These are phyloP conservation scores for Ramularia collo-cygni DNA, from an alignment of 2,329 filamentous ascomycete species.

Conservation along the genomic window DNA sequence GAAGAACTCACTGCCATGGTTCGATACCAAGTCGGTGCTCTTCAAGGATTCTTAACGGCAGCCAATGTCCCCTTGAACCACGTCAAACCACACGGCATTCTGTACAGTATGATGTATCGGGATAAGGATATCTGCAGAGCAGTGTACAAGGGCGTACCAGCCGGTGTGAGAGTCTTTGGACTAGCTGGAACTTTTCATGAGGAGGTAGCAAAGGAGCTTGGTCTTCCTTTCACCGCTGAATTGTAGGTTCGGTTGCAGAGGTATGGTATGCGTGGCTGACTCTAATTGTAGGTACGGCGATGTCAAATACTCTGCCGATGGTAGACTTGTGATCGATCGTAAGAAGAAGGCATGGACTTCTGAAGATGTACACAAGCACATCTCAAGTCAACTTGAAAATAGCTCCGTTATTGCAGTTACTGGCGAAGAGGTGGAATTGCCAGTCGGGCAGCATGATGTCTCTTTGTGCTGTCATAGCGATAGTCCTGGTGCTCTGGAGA, in stretches of 20 bases:
- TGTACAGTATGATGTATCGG: slow-evolving; percentile 51
- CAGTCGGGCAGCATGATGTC: slow-evolving; percentile 36
- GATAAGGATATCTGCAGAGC: slow-evolving; percentile 47
- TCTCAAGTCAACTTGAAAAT: slow-evolving; percentile 35
- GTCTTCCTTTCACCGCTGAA: slow-evolving; percentile 48
- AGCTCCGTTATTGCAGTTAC: slow-evolving; percentile 36
- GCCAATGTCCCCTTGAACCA: slow-evolving; percentile 53
- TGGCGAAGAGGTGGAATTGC: slow-evolving; percentile 37
- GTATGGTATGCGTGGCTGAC: not conserved
- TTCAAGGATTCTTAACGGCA: slow-evolving; percentile 52
- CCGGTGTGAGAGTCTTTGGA: slow-evolving; percentile 47
- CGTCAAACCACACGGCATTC: slow-evolving; percentile 49
- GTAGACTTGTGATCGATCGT: slow-evolving; percentile 49
- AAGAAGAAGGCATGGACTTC: slow-evolving; percentile 50
- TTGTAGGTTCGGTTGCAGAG: slow-evolving; percentile 19
- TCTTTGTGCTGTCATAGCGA: slow-evolving; percentile 42
- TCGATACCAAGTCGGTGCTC: slow-evolving; percentile 57
- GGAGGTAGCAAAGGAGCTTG: slow-evolving; percentile 46
- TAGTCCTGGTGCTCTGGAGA: slow-evolving; percentile 38
- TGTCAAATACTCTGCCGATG: slow-evolving; percentile 48
- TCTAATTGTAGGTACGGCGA: slow-evolving; percentile 38
- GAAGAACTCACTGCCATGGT: slow-evolving; percentile 40
- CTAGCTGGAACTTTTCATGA: slow-evolving; percentile 50
- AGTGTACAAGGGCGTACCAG: slow-evolving; percentile 48
- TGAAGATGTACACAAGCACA: slow-evolving; percentile 37